phyloP scores from a whole-genome alignment of 257 asterid species.

The Mitragyna speciosa region DNA sequence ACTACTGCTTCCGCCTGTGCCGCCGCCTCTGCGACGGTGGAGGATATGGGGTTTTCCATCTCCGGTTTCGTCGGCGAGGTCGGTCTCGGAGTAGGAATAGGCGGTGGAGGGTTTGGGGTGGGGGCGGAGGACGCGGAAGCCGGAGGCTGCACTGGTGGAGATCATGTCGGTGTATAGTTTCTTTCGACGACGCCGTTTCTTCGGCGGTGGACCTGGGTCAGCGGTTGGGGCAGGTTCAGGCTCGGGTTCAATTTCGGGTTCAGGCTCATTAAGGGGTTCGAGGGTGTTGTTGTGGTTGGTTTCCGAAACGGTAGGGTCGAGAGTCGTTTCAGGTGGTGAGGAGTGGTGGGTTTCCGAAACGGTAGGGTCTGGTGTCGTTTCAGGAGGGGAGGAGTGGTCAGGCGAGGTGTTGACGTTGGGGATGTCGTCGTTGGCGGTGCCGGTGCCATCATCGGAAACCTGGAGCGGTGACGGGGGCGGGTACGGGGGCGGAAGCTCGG shows the following conservation, averaged over 20 bases:
- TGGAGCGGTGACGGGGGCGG: neutral
- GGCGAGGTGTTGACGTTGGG: neutral
- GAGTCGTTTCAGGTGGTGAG: constrained; percentile 8
- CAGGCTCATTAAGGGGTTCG: constrained; percentile 24
- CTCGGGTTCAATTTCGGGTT: constrained; percentile 26
- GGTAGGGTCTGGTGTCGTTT: constrained; percentile 27
- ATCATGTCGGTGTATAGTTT: constrained; percentile 84
- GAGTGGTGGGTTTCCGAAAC: constrained; percentile 21
- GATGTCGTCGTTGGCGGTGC: neutral
- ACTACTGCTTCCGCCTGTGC: constrained; percentile 20
- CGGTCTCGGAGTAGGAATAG: constrained; percentile 38
- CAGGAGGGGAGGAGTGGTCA: constrained; percentile 13
- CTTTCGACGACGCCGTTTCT: constrained; percentile 88
- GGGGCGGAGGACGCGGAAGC: constrained; percentile 81
- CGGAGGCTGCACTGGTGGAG: constrained; percentile 56
- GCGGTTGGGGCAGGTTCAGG: constrained; percentile 16
- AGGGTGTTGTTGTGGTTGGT: constrained; percentile 12
- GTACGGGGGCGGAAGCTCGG: constrained; percentile 1
- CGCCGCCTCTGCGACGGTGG: constrained; percentile 56
- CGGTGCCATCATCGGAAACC: constrained; percentile 8
- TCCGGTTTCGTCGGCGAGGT: constrained; percentile 25
- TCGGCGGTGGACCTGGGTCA: constrained; percentile 44
- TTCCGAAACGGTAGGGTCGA: constrained; percentile 28
- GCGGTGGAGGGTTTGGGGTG: constrained; percentile 60
- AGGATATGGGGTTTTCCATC: constrained; percentile 37